A percentile compares a stretch with the other conserved stretches of the same genome.
These are phyloP conservation scores for Fraxinus velutina DNA, from an alignment of 305 asterid genomes.

Conservation along the genomic window DNA sequence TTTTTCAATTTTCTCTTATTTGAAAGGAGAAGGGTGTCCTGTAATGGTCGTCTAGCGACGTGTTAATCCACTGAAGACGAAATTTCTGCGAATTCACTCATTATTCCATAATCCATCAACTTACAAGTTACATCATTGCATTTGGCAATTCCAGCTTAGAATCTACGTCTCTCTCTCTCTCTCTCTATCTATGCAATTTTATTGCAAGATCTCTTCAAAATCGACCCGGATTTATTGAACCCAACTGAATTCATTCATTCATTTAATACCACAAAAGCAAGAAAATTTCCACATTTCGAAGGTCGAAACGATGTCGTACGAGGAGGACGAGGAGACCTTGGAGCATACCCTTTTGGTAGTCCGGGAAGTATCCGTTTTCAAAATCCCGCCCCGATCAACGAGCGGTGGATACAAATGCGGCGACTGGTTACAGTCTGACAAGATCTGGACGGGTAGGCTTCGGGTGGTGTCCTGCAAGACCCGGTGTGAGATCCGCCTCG, in stretches of 20 bases:
- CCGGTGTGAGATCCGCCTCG: conserved; percentile 94
- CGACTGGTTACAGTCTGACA: conserved; percentile 96
- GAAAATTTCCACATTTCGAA: background rate
- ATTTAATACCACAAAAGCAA: background rate
- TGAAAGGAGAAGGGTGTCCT: background rate
- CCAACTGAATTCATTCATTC: conserved; percentile 10
- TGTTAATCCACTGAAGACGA: background rate
- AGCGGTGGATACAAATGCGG: conserved; percentile 98
- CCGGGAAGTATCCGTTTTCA: conserved; percentile 82
- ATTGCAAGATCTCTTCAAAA: background rate
- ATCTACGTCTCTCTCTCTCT: conserved; percentile 27
- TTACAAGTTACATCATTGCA: background rate
- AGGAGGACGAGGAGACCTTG: conserved; percentile 79
- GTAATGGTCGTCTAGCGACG: background rate
- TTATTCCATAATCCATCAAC: background rate
- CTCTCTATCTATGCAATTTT: background rate
- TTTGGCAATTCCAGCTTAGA: conserved; percentile 30
- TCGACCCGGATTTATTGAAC: background rate
- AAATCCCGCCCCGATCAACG: conserved; percentile 93
- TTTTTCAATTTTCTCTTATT: background rate
- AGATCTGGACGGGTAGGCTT: conserved; percentile 97
- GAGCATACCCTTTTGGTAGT: conserved; percentile 91
- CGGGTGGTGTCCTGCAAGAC: conserved; percentile 73
- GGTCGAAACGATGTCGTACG: conserved; percentile 59
- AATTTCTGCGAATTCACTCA: background rate